These are phyloP conservation scores for Pelargonium australe DNA, from an alignment of 441 rosid species.

Conservation along the genomic window DNA sequence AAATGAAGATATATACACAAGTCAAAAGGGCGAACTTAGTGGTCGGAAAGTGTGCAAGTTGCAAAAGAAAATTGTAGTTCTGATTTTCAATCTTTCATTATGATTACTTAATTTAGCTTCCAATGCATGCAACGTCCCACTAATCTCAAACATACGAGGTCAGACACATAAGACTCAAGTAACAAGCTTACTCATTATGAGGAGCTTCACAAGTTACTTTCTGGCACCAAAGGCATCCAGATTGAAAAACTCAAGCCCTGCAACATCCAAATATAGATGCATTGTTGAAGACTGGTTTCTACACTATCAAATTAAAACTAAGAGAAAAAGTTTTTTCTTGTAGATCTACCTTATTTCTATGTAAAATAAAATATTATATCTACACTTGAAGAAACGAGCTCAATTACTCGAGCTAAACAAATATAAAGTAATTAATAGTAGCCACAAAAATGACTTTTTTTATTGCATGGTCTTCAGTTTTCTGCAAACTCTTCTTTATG, in stretches of 20 bases:
- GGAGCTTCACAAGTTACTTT: conserved; percentile 51
- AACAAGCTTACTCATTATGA: conserved; percentile 42
- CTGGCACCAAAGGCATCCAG: conserved; percentile 47
- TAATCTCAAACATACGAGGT: conserved; percentile 16
- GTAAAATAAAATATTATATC: no score
- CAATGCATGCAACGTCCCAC: conserved; percentile 8
- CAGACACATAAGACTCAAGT: conserved; percentile 25
- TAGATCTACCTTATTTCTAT: background rate
- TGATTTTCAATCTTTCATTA: no score
- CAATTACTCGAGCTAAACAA: no score
- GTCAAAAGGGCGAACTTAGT: no score
- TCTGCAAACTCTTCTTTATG: no score
- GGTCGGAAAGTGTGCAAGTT: background rate
- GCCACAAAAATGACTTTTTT: no score
- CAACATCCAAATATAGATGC: conserved; percentile 67
- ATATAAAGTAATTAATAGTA: no score
- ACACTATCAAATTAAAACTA: conserved; percentile 30
- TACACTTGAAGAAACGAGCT: no score
- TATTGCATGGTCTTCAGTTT: no score
- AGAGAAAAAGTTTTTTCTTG: conserved; percentile 15
- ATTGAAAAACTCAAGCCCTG: conserved; percentile 44
- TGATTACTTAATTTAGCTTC: background rate
- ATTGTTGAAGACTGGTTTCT: conserved; percentile 42
- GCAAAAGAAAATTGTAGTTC: background rate
- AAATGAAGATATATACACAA: no score